A percentile compares a stretch with the other conserved stretches of the same genome.
Conservation (phyloP, 148 eudicot genomes). For the Amaranthus cruentus region DNA sequence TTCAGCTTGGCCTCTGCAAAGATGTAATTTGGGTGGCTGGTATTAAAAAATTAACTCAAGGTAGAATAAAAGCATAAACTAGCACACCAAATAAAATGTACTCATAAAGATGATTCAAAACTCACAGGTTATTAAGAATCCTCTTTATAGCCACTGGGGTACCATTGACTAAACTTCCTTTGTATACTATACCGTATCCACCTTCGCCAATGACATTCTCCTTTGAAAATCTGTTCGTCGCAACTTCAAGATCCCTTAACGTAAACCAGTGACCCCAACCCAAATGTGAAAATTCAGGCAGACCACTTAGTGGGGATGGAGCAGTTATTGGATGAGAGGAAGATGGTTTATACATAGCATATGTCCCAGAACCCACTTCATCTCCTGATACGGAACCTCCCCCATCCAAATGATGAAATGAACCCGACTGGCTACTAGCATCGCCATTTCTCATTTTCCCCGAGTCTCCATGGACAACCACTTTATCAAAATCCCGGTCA, state of each 20-base stretch:
- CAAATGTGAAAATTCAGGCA: conserved; percentile 68
- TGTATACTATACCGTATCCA: conserved; percentile 75
- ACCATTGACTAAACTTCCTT: conserved; percentile 54
- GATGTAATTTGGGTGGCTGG: background rate
- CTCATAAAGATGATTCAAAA: conserved; percentile 2
- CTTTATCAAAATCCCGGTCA: conserved; percentile 48
- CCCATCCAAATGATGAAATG: conserved; percentile 43
- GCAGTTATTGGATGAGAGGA: conserved; percentile 56
- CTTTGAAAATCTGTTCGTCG: conserved; percentile 56
- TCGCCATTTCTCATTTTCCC: conserved; percentile 49
- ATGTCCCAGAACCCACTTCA: conserved; percentile 46
- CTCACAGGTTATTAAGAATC: conserved; percentile 66
- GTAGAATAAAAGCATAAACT: background rate
- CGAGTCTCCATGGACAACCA: conserved; percentile 34
- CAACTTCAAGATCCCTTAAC: conserved; percentile 65
- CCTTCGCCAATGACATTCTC: conserved; percentile 76
- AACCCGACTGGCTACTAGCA: conserved; percentile 44
- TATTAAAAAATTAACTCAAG: conserved; percentile 11
- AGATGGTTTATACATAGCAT: conserved; percentile 38
- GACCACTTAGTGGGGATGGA: conserved; percentile 62
- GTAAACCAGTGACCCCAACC: conserved; percentile 91
- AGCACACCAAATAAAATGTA: background rate
- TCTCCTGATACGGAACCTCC: conserved; percentile 55
- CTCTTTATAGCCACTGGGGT: conserved; percentile 63
- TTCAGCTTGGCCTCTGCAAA: conserved; percentile 60